Evolutionary conservation across 495 filamentous ascomycete genomes (phyloP), one percentile per base, ranked within the genome.

Genomic region (Amniculicola lignicola): DNA sequence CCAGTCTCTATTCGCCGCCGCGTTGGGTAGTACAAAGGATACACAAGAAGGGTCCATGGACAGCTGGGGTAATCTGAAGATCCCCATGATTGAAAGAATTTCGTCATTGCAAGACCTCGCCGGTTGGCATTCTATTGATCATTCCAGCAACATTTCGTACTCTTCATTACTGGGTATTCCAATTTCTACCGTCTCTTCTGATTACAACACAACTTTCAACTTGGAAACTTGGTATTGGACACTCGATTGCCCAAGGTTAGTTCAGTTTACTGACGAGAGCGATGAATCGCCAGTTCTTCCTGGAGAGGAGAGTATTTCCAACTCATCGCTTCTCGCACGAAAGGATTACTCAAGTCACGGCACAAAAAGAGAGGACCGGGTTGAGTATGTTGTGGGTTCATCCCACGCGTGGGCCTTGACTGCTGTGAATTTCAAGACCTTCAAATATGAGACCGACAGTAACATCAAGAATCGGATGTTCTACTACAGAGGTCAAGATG

Each of bases 61-160:
- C 33, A 56, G 22, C n/a, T 64, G 55, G 61, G 56, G 61, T 6
- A 64, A 58, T 23, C 6, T 63, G 4, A 63, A 63, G 28, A 49
- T 63, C 29, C 59, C 54, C 7, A 63, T 63, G 54, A 35, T 63
- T 4, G 59, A 63, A 27, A 25, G 21, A 2, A 43, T 57, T 11
- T 21, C 39, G 1, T 51, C 39, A 5, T 19, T 38, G 10, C 27
- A 36, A 36, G 48, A 57, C 7, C 29, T 18, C 22, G 48, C 48
- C 24, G 59, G 54, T 1, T 58, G 59, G 59, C 47, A 42, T 11
- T 6, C 27, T 14, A 51, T 63, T 2, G 37, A 40, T 40, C 6
- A 11, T 4, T 6, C 25, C 3, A 45, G 7, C 2, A 50, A 58
- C 16, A 16, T 9, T 2, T 48, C 49, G 6, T 63, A 54, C 29